Conservation (phyloP, 2,329 filamentous ascomycete species). For the Fusarium papillatum region DNA sequence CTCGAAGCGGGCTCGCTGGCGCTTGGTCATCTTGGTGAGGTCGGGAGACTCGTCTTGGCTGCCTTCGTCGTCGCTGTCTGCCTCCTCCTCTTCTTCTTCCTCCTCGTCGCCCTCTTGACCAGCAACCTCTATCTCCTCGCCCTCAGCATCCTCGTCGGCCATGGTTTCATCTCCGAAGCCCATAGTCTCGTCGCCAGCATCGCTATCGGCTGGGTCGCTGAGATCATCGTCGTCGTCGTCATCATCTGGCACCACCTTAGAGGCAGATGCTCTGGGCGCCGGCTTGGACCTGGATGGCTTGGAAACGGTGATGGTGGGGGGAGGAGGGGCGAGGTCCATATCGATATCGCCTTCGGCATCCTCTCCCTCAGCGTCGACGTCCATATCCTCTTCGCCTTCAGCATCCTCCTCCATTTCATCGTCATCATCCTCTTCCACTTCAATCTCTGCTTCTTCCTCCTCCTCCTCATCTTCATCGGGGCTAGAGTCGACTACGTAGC, state of each 20-base stretch:
- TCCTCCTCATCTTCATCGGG: slow-evolving; percentile 61
- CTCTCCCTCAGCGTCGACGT: slow-evolving; percentile 59
- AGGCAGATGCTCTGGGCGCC: slow-evolving; percentile 48
- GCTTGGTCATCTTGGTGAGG: slow-evolving; percentile 71
- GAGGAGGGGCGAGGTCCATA: slow-evolving; percentile 54
- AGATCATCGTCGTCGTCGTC: slow-evolving; percentile 67
- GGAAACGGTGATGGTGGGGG: slow-evolving; percentile 63
- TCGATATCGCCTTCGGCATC: slow-evolving; percentile 62
- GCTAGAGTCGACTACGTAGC: slow-evolving; percentile 70
- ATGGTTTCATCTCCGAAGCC: slow-evolving; percentile 61
- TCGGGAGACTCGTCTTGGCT: slow-evolving; percentile 66
- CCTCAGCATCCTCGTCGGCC: slow-evolving; percentile 62
- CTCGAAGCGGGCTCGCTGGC: slow-evolving; percentile 71
- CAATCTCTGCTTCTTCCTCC: slow-evolving; percentile 52
- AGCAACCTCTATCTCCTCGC: slow-evolving; percentile 58
- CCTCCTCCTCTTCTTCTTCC: slow-evolving; percentile 58
- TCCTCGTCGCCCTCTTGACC: slow-evolving; percentile 58
- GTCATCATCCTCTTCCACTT: slow-evolving; percentile 58
- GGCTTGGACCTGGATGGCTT: slow-evolving; percentile 57
- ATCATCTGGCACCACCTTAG: slow-evolving; percentile 54
- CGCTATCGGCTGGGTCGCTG: slow-evolving; percentile 66
- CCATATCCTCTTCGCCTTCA: slow-evolving; percentile 53
- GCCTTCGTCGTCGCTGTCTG: slow-evolving; percentile 59
- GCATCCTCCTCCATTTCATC: slow-evolving; percentile 54
- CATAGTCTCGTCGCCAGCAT: slow-evolving; percentile 55